Base-by-base conservation (phyloP, 2,329 filamentous ascomycete genomes). In the Neofusicoccum umdonicola region DNA sequence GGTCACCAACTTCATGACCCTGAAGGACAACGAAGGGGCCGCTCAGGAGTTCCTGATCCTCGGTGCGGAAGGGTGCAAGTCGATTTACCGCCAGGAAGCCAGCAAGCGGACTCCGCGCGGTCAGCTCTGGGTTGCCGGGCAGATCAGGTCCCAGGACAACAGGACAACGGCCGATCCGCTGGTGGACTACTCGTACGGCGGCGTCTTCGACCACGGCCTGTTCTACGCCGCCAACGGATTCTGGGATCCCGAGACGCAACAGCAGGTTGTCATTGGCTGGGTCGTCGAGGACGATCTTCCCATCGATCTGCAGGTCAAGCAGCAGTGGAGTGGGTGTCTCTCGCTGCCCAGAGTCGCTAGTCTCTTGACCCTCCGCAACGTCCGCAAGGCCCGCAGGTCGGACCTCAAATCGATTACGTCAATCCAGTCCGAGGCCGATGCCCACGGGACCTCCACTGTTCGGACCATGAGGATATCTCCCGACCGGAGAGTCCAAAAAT, bases 171-270 rank as follows among this genome's bases (percentile, higher is more conserved):
- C 57, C 17, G 44, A 47, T 37, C 8, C 57, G 8, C 35, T 61
- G 42, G 17, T 80, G 65, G 69, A 72, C 3, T 79, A 78, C 63
- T 68, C 72, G 4, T 83, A 77, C 66, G 76, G 76, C 9, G 83
- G 83, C 1, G 73, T 80, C 11, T 75, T 84, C 19, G 83, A 84
- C 62, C 79, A 83, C 52, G 83, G 82, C 2, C 77, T 76, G 27
- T 71, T 80, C 13, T 84, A 85, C 60, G 83, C 83, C 0, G 79
- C 80, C 3, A 83, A 81, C 63, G 80, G 81, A 0, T 84, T 83
- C 67, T 77, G 74, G 66, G 81, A 85, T 51, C 80, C 81, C 0
- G 68, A 76, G 3, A 77, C 80, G 0, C 69, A 74, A 0, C 74
- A 74, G 45, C 74, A 78, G 11, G 74, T 84, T 4, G 74, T 81